These are phyloP conservation scores for Circinella minor DNA, from an alignment of 371 early-diverging fungal genomes.

Conservation along the genomic window DNA sequence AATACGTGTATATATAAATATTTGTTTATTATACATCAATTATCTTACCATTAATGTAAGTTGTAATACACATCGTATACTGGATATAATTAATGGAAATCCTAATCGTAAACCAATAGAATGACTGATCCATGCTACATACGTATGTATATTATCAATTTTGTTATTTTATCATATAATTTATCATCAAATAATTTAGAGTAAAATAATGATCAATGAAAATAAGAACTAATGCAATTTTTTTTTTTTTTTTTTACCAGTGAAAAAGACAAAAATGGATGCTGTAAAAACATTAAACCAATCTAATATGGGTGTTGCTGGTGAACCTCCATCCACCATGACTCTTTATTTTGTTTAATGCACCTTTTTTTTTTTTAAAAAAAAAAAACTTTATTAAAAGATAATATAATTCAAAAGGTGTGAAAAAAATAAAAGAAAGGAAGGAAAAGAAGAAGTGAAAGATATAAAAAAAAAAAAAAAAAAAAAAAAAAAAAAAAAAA, in stretches of 20 bases:
- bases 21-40: background rate
- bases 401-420: too few species aligned
- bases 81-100: constrained; percentile 10
- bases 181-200: too few species aligned
- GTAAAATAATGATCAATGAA: background rate
- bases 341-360: background rate
- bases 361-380: too few species aligned
- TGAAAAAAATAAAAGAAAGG: too few species aligned
- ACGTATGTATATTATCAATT: background rate
- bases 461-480: background rate
- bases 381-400: too few species aligned
- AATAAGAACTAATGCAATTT: background rate
- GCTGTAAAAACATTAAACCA: constrained; percentile 18
- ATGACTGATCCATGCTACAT: constrained; percentile 13
- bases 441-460: background rate
- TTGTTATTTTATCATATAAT: too few species aligned
- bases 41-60: constrained; percentile 15
- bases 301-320: background rate
- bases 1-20: background rate
- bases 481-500: background rate
- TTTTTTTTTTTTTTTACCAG: constrained; percentile 3
- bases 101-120: constrained; percentile 7
- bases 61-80: constrained; percentile 19
- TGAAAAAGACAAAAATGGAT: constrained; percentile 16
- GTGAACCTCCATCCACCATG: background rate